Conservation (phyloP, 139 green algal species). For the Diplosphaera chodatii region DNA sequence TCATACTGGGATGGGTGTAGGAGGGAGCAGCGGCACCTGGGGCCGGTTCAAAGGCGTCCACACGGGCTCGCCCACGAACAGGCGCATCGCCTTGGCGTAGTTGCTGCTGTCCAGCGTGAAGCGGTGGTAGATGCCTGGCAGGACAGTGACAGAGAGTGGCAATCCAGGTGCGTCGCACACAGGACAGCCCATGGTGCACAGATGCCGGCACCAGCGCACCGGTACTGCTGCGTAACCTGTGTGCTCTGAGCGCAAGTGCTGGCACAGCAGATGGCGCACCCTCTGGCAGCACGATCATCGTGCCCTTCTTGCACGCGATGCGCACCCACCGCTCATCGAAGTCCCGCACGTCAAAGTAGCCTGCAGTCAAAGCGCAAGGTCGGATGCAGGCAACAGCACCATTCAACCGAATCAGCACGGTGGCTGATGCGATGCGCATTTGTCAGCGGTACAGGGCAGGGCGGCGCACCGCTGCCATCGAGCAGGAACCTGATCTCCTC, state of each 20-base stretch:
- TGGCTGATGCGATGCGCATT: too few species aligned
- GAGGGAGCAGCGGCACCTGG: slow-evolving; percentile 4
- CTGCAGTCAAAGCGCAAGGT: slow-evolving; percentile 29
- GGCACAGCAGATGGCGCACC: not conserved
- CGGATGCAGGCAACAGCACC: too few species aligned
- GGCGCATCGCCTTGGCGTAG: slow-evolving; percentile 88
- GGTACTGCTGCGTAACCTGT: too few species aligned
- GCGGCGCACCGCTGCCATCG: slow-evolving; percentile 61
- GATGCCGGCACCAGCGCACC: too few species aligned
- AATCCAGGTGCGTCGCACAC: too few species aligned
- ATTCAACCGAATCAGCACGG: too few species aligned
- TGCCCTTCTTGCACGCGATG: slow-evolving; percentile 67
- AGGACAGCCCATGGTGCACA: too few species aligned
- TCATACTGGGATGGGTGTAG: too few species aligned
- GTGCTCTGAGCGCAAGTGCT: too few species aligned
- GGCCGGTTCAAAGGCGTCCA: slow-evolving; percentile 87
- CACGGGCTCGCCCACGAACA: slow-evolving; percentile 91
- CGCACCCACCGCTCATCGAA: slow-evolving; percentile 85
- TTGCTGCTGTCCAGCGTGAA: slow-evolving; percentile 88
- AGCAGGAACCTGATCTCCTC: slow-evolving; percentile 91
- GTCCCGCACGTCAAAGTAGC: slow-evolving; percentile 96
- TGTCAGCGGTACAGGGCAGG: too few species aligned
- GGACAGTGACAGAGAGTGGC: too few species aligned
- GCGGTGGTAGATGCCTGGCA: slow-evolving; percentile 92
- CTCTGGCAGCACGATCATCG: slow-evolving; percentile 89